Percentiles rank a stretch among this genome's conserved stretches.
Evolutionary conservation across 148 eudicot genomes (phyloP).

Genomic region (Diospyros kaki): DNA sequence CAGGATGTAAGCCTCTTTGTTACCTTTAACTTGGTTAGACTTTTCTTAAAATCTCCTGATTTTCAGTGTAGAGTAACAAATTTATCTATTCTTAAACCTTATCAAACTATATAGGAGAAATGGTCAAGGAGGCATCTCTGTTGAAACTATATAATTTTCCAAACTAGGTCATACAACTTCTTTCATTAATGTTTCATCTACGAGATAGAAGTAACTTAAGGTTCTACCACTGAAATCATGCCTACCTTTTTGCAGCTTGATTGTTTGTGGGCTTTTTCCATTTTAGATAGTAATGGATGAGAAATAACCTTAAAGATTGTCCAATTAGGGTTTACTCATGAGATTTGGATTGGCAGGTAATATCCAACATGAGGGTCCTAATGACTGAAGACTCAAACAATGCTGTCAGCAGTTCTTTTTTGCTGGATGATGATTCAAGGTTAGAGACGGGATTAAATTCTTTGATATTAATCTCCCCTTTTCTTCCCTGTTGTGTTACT

Average conservation of each 20-base stretch:
- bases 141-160: background rate
- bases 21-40: background rate
- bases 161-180: background rate
- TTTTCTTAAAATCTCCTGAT: background rate
- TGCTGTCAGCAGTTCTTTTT: slow-evolving; percentile 76
- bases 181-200: background rate
- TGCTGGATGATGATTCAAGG: slow-evolving; percentile 93
- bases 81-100: background rate
- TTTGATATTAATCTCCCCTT: background rate
- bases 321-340: background rate
- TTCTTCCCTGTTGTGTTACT: background rate
- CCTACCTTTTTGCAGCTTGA: background rate
- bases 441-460: slow-evolving; percentile 12
- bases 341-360: slow-evolving; percentile 40
- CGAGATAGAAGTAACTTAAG: background rate
- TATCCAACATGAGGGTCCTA: slow-evolving; percentile 72
- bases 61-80: background rate
- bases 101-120: background rate
- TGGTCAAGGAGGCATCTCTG: background rate
- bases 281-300: background rate
- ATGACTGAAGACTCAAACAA: slow-evolving; percentile 87
- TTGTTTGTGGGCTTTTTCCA: background rate
- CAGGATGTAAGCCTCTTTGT: slow-evolving; percentile 57
- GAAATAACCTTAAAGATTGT: background rate
- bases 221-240: background rate